phyloP scores from a whole-genome alignment of 768 basidiomycete genomes.

The Dendrothele bispora region DNA sequence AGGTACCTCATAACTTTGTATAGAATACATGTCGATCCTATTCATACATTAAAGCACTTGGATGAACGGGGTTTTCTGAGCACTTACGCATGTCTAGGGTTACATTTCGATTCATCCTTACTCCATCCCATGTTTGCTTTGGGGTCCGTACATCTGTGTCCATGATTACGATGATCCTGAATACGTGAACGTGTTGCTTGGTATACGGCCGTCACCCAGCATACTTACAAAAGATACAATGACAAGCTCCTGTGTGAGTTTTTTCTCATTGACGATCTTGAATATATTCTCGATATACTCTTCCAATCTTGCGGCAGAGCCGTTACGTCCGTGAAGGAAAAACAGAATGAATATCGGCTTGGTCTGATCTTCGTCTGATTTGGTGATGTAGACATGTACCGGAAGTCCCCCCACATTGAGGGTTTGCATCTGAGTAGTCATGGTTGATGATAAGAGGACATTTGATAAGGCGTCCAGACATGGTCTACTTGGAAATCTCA shows the following conservation, averaged over 20 bases:
- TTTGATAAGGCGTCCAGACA: too few species aligned
- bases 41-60: background rate
- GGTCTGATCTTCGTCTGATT: conserved; percentile 6
- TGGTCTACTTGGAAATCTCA: too few species aligned
- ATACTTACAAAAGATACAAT: conserved; percentile 39
- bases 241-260: conserved; percentile 22
- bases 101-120: conserved; percentile 25
- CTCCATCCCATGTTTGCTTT: conserved; percentile 38
- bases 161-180: conserved; percentile 53
- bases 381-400: conserved; percentile 31
- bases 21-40: conserved; percentile 49
- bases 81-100: conserved; percentile 43
- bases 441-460: too few species aligned
- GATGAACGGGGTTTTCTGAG: background rate
- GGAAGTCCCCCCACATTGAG: conserved; percentile 37
- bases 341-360: conserved; percentile 37
- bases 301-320: conserved; percentile 28
- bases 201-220: background rate
- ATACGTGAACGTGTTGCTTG: background rate
- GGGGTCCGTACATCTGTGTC: conserved; percentile 31
- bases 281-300: conserved; percentile 25
- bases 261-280: conserved; percentile 14
- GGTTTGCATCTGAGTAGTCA: conserved; percentile 17
- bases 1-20: conserved; percentile 31
- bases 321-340: conserved; percentile 41